Conservation (phyloP, 371 early-diverging fungal species). For the Smittium culicis region DNA sequence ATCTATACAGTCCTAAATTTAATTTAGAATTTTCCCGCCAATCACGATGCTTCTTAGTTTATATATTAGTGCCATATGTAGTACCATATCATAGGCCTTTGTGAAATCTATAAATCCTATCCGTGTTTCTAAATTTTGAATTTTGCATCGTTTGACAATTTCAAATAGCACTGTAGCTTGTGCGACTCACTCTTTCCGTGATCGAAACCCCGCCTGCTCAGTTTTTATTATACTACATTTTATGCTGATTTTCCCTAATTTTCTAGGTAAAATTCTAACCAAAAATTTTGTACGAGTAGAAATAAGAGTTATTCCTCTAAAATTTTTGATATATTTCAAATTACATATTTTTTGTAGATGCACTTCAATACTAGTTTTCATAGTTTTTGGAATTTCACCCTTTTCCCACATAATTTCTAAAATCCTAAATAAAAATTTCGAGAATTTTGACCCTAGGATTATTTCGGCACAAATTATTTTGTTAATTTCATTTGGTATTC, state of each 20-base stretch:
- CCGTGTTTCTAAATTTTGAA: slow-evolving; percentile 1
- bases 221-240: slow-evolving; percentile 3
- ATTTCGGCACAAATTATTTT: neutral
- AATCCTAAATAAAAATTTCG: slow-evolving; percentile 1
- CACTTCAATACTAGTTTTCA: slow-evolving; percentile 2
- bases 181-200: slow-evolving; percentile 1
- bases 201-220: neutral
- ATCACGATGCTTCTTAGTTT: neutral
- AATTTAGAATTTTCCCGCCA: neutral
- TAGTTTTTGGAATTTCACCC: slow-evolving; percentile 4
- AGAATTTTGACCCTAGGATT: neutral
- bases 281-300: neutral
- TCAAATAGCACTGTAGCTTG: slow-evolving; percentile 7
- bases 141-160: slow-evolving; percentile 5
- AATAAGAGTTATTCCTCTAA: slow-evolving; percentile 1
- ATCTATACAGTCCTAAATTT: neutral
- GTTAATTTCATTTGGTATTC: slow-evolving; percentile 5
- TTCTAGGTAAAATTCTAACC: neutral
- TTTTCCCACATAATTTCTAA: neutral
- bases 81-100: slow-evolving; percentile 7
- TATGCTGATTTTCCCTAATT: neutral
- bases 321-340: slow-evolving; percentile 2
- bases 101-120: slow-evolving; percentile 9
- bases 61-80: neutral
- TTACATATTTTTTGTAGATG: slow-evolving; percentile 4